These are phyloP conservation scores for Porphyridium purpureum DNA, from an alignment of 23 red algal species.

Conservation along the genomic window DNA sequence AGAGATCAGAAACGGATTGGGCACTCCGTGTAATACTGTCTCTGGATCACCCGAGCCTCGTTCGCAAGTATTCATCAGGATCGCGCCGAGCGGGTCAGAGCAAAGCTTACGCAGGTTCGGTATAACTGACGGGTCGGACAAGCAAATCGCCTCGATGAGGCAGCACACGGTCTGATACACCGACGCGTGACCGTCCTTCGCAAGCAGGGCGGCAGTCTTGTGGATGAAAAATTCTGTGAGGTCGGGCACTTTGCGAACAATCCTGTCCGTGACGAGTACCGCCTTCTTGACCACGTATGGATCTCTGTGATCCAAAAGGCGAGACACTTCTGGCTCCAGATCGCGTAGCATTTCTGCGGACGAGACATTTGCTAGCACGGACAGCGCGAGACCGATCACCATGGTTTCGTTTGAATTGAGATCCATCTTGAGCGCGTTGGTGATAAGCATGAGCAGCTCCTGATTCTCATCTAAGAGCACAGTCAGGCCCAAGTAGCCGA, in stretches of 20 bases:
- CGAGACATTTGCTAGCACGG: constrained; percentile 65
- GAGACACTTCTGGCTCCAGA: constrained; percentile 59
- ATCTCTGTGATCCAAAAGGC: constrained; percentile 21
- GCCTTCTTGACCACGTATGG: constrained; percentile 86
- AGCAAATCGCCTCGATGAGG: too few species aligned
- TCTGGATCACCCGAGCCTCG: too few species aligned
- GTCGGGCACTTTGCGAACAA: constrained; percentile 60
- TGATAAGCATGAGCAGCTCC: constrained; percentile 76
- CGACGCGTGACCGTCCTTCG: too few species aligned
- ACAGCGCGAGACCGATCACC: constrained; percentile 69
- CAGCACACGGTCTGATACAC: too few species aligned
- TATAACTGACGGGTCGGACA: too few species aligned
- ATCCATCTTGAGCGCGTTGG: constrained; percentile 67
- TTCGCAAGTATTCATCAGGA: too few species aligned
- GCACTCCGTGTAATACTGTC: too few species aligned
- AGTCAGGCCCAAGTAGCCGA: constrained; percentile 76
- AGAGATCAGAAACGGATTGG: too few species aligned
- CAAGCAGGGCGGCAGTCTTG: too few species aligned
- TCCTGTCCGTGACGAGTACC: constrained; percentile 54
- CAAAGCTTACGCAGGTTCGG: too few species aligned
- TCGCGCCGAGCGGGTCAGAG: too few species aligned
- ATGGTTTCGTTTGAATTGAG: constrained; percentile 49
- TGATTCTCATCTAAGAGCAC: constrained; percentile 78
- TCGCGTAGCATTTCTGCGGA: constrained; percentile 80
- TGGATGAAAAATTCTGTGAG: constrained; percentile 28